Base-by-base conservation (phyloP, 2,329 filamentous ascomycete genomes). In the Xylaria sp. region DNA sequence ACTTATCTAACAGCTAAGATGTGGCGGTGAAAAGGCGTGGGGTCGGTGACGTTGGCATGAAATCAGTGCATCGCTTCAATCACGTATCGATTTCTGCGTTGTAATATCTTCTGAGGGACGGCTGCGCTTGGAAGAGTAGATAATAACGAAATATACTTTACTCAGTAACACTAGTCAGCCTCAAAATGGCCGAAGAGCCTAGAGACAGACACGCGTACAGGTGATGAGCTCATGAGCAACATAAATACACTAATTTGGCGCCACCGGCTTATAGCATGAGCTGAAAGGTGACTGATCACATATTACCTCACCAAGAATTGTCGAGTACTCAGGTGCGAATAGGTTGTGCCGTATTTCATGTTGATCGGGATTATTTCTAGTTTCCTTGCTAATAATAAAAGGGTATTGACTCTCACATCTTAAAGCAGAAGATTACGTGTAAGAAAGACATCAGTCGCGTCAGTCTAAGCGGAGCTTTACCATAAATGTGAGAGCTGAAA, bases 401-500 rank as follows among this genome's bases (percentile, higher is more conserved):
- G 31, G 5, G 28, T 6, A 28, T 28, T 28, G 28, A 28, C 28
- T 3, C 4, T 28, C 28, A 28, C 28, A 28, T 28, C 4, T 48
- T 4, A 9, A 5, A 26, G 20, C 13, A 31, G 15, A 51, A 31
- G 10, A 51, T 31, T 13, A 17, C 26, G 28, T 28, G 28, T 6
- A 4, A 28, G 0, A 31, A 23, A 26, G 23, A 17, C 13, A 17
- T 31, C 13, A 11, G 15, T 33, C 20, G 9, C 28, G 51, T 28
- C 2, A 20, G 23, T 53, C 49, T 20, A n/a, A 2, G 3, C 7
- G 15, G 28, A 23, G 23, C 23, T 23, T 23, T 23, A 23, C 23
- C 17, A n/a, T 46, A n/a, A 36, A 59, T 49, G 57, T 26, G 20
- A 13, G 57, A 38, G n/a, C 17, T 38, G 57, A 59, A 46, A 15